phyloP scores from a whole-genome alignment of 192 early-diverging fungal genomes.

The Umbelopsis sp. region DNA sequence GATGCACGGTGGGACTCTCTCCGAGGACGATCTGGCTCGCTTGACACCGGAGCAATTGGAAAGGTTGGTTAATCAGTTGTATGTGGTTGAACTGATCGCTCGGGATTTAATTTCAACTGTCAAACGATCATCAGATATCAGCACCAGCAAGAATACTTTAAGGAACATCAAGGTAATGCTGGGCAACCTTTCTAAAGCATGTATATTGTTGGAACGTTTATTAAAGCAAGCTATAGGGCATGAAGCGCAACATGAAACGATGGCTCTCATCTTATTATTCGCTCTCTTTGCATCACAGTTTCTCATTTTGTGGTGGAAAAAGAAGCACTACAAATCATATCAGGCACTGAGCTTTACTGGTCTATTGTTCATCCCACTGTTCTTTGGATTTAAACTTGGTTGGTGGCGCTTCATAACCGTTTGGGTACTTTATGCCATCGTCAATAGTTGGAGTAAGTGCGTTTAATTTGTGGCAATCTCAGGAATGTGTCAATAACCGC shows the following conservation, averaged over 20 bases:
- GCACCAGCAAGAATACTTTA: constrained; percentile 31
- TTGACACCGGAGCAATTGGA: constrained; percentile 25
- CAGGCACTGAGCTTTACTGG: constrained; percentile 54
- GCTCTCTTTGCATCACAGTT: constrained; percentile 60
- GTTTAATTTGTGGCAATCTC: background rate
- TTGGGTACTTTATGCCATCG: constrained; percentile 34
- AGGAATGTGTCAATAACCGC: background rate
- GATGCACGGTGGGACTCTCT: constrained; percentile 21
- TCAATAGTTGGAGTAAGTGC: constrained; percentile 39
- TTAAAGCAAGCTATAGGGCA: constrained; percentile 40
- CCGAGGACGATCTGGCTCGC: constrained; percentile 12
- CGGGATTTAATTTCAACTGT: constrained; percentile 9
- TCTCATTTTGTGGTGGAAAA: constrained; percentile 62
- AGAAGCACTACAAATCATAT: constrained; percentile 59
- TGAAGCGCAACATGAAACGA: constrained; percentile 55
- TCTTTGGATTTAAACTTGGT: constrained; percentile 36
- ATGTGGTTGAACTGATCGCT: background rate
- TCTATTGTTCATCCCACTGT: constrained; percentile 48
- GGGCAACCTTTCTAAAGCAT: background rate
- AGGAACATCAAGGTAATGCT: constrained; percentile 36
- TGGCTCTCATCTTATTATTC: constrained; percentile 60
- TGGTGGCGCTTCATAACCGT: constrained; percentile 40
- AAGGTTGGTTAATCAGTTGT: constrained; percentile 13
- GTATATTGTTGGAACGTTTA: background rate
- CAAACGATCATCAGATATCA: constrained; percentile 32